A percentile compares a stretch with the other conserved stretches of the same genome.
phyloP scores from a whole-genome alignment of 2,329 filamentous ascomycete species.

The Fusarium euwallaceae region DNA sequence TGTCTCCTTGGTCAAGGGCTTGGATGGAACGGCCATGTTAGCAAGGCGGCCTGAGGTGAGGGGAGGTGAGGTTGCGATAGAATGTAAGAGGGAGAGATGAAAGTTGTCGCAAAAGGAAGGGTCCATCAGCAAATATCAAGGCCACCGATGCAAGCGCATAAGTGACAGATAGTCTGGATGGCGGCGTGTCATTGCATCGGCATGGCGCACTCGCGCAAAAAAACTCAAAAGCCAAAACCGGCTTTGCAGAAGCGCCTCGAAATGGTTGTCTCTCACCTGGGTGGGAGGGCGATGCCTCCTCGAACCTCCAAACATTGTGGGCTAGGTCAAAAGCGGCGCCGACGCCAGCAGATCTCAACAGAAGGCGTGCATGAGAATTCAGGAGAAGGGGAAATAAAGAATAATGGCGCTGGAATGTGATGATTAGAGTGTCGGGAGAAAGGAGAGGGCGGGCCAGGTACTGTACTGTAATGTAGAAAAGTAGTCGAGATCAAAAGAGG shows the following conservation, averaged over 20 bases:
- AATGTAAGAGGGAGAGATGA: background rate
- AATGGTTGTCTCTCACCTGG: conserved; percentile 59
- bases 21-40: conserved; percentile 48
- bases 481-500: conserved; percentile 20
- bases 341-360: conserved; percentile 37
- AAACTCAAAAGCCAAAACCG: conserved; percentile 45
- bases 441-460: conserved; percentile 21
- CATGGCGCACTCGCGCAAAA: conserved; percentile 27
- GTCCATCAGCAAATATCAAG: background rate
- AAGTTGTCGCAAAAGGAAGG: conserved; percentile 4
- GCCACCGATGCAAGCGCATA: conserved; percentile 12
- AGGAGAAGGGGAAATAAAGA: conserved; percentile 13
- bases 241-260: conserved; percentile 24
- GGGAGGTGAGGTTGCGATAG: background rate
- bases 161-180: conserved; percentile 7
- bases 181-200: conserved; percentile 9
- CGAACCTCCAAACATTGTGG: conserved; percentile 64
- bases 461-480: conserved; percentile 1
- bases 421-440: conserved; percentile 20
- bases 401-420: conserved; percentile 24
- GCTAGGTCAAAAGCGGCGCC: conserved; percentile 37
- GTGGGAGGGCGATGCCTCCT: conserved; percentile 63
- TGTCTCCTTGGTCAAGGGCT: conserved; percentile 75
- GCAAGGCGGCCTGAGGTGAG: conserved; percentile 18
- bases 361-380: conserved; percentile 39